Base-by-base conservation (phyloP, 768 basidiomycete species). In the Dacryopinax spathularia region DNA sequence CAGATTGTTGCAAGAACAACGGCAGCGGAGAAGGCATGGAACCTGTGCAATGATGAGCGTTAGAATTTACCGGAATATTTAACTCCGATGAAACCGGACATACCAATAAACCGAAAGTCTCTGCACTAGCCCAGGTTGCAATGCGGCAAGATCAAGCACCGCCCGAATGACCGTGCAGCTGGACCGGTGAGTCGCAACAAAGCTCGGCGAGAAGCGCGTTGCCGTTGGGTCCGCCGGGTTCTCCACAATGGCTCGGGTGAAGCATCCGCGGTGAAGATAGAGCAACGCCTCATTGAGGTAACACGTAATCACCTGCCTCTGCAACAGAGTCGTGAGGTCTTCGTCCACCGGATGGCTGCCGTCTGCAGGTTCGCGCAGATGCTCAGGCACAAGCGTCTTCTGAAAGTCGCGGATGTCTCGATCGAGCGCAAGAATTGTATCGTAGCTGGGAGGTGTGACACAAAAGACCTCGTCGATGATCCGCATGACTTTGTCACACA, bases 341-440 rank as follows among this genome's bases (percentile, higher is more conserved):
- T 56, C 48, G 29, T 56, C 48, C 13, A 13, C 48, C 18, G 48
- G 48, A 29, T 27, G 48, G 48, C 29, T 25, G 22, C 48, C 48
- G 29, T 56, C 48, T 20, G 25, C 48, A 20, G 13, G 10, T 18
- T 56, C 48, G 48, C 48, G 48, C 13, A 56, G 29, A 29, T 56
- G 31, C 29, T 56, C 48, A 56, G 48, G 48, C 48, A 56, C 48
- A 18, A 56, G 48, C 16, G 76, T 73, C 37, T 75, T 74, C 68
- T 77, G 78, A 31, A 66, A 65, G 15, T 67, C 67, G n/a, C 67
- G 62, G 33, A 67, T 44, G 10, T 33, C 36, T 16, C 65, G 63
- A 61, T 67, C 67, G 18, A 67, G 61, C 12, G 63, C 62, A 12
- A 67, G 43, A 31, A 67, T 34, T 4, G 65, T 67, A 16, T 34